phyloP scores from a whole-genome alignment of 2,329 filamentous ascomycete genomes.

The Epichloe hybrida region DNA sequence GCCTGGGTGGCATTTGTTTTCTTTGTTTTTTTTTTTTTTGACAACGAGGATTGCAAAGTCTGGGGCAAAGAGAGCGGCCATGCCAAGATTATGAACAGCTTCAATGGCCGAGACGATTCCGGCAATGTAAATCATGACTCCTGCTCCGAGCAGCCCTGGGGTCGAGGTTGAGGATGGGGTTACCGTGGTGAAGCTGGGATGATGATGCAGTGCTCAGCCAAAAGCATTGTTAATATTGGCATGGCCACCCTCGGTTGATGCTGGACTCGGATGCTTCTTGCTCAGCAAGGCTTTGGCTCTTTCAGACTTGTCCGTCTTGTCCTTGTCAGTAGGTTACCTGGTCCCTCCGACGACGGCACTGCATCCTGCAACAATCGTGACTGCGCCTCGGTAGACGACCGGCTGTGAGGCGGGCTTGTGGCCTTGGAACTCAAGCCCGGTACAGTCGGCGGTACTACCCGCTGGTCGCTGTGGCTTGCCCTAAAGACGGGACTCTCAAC shows the following conservation, averaged over 20 bases:
- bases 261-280: slow-evolving; percentile 16
- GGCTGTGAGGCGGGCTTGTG: slow-evolving; percentile 9
- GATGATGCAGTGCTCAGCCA: neutral
- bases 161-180: neutral
- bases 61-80: too few species aligned
- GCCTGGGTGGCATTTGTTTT: too few species aligned
- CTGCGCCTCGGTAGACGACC: slow-evolving; percentile 21
- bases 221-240: neutral
- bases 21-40: too few species aligned
- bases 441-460: neutral
- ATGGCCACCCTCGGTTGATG: neutral
- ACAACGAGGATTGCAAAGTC: too few species aligned
- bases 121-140: too few species aligned
- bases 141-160: too few species aligned
- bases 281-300: slow-evolving; percentile 21
- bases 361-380: slow-evolving; percentile 15
- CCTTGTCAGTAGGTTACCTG: slow-evolving; percentile 6
- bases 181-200: neutral
- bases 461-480: slow-evolving; percentile 3
- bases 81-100: too few species aligned
- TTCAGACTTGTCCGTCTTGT: slow-evolving; percentile 3
- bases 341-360: neutral
- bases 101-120: too few species aligned
- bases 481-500: slow-evolving; percentile 15
- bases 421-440: neutral